Evolutionary conservation across 257 asterid species (phyloP).

Genomic region (Przewalskia tangutica): DNA sequence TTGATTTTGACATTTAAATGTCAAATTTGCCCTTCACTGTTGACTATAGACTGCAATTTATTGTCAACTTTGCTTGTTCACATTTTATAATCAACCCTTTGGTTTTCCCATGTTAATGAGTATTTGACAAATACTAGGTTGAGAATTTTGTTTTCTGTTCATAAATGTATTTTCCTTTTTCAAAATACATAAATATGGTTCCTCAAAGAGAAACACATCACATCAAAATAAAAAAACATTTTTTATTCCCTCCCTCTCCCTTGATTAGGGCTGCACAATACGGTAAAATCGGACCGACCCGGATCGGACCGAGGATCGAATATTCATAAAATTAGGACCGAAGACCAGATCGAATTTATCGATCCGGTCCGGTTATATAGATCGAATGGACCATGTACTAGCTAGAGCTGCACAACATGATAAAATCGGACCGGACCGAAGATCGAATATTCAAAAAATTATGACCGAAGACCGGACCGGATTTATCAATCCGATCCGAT

Average conservation of each 20-base stretch:
- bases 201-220: background rate
- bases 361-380: no score
- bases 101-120: background rate
- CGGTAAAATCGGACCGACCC: no score
- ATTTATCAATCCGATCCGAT: no score
- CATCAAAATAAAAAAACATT: background rate
- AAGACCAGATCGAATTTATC: no score
- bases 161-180: background rate
- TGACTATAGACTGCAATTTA: background rate
- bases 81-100: background rate
- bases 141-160: background rate
- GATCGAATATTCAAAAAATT: no score
- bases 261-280: no score
- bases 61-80: background rate
- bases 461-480: no score
- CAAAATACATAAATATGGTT: background rate
- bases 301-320: no score
- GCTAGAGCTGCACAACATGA: no score
- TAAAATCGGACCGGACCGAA: no score
- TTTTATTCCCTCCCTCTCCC: background rate
- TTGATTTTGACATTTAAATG: slow-evolving; percentile 13
- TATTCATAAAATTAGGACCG: no score
- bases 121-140: background rate
- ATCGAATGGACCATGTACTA: no score
- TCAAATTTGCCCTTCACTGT: slow-evolving; percentile 17